Evolutionary conservation across 2,329 filamentous ascomycete genomes (phyloP), one percentile per base, ranked within the genome.

Genomic region (Pseudocercospora cruenta): DNA sequence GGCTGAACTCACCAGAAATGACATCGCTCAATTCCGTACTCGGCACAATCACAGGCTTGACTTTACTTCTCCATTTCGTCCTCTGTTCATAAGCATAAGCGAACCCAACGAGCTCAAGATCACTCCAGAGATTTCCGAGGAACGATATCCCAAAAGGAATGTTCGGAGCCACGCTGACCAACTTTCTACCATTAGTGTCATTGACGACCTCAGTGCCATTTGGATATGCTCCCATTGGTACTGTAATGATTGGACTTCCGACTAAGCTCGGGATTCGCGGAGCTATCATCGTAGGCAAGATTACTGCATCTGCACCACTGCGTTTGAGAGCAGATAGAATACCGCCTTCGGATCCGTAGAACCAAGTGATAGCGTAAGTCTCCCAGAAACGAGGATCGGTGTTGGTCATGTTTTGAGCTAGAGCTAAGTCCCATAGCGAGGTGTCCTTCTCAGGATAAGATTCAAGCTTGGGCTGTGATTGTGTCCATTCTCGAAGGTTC

Each of bases 41-140:
- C 49, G 62, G 62, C n/a, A 24, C 21, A 33, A 60, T 55, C 47
- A 31, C 26, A 31, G 57, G 62, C 49, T 21, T 21, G 22, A 64
- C 22, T 14, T 60, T 64, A 1, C 16, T 51, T 0, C 62, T 51
- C 36, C 43, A 45, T 6, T 51, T 47, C 22, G 57, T 60, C 62
- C 7, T 60, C 49, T 64, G 62, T 21, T 64, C 62, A 55, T 60
- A 64, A 33, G 62, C 62, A 54, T 54, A 64, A 8, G 62, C 62
- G 26, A 55, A 60, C 1, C 57, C 62, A 9, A 64, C 28, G 6
- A 64, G 24, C 19, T 64, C 62, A 28, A 36, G 24, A 43, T 64
- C 62, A 19, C 51, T 58, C 62, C 62, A 64, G 7, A 51, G 28
- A 28, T 55, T 54, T 1, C 62, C 62, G 16, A 64, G n/a, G 12